Evolutionary conservation across 2,329 filamentous ascomycete genomes (phyloP), one percentile per base, ranked within the genome.

Genomic region (Talaromyces albobiverticillius): DNA sequence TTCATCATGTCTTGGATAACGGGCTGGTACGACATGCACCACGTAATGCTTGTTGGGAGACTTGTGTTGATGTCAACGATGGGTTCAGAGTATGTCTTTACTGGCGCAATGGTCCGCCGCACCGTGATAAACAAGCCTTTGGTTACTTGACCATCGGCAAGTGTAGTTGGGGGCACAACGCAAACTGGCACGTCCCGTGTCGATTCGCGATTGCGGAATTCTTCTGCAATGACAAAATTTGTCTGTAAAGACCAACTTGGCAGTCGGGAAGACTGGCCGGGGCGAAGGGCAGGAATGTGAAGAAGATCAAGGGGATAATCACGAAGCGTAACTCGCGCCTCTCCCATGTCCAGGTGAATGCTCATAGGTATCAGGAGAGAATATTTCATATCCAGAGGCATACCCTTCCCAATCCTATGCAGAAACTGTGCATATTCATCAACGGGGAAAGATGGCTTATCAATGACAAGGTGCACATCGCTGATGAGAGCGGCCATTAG

Each of bases 1-100:
- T 97, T 96, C 94, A 99, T 99, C 88, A 97, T 96, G 67, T 99
- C 95, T 70, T 99, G 94, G 46, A 99, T 93, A 1, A 93, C 93
- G 25, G 95, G 94, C 66, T 99, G 95, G 66, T 97, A 99, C 2
- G 92, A 96, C 43, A 94, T 92, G 7, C 92, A 92, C 95, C 94
- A 99, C 0, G 93, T 96, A 51, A 99, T 93, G 42, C 89, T 85
- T 0, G 94, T 99, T 2, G 95, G 90, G 55, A 93, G 84, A 51
- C 87, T 88, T 2, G 93, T 96, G 70, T 97, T 96, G 70, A 99
- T 92, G 59, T 96, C 89, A 63, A 99, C 81, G 31, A 82, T 84
- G 71, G 96, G 92, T 66, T 97, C 88, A 0, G 94, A 96, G 68
- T 94, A 99, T 0, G 91, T 95, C 73, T 99, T 99, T 59, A 99